These are phyloP conservation scores for Suhomyces emberorum DNA, from an alignment of 805 yeast species.

Conservation along the genomic window DNA sequence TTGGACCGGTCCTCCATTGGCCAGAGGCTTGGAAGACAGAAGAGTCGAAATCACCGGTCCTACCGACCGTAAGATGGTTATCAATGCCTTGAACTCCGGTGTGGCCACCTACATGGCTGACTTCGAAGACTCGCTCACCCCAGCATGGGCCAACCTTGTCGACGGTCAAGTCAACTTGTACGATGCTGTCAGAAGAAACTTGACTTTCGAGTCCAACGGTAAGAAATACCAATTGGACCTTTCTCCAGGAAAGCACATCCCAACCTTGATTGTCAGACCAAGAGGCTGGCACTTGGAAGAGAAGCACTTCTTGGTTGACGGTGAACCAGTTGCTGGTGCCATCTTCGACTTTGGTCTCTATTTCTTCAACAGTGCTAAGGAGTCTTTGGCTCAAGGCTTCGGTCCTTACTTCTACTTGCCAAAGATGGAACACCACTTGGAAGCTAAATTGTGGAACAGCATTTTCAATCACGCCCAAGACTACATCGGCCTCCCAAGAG, in stretches of 20 bases:
- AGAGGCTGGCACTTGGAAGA: constrained; percentile 87
- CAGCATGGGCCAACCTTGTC: constrained; percentile 77
- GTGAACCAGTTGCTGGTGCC: constrained; percentile 75
- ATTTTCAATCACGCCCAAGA: constrained; percentile 76
- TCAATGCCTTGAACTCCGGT: constrained; percentile 73
- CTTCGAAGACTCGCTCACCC: constrained; percentile 81
- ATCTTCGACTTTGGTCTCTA: constrained; percentile 76
- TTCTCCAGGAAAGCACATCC: constrained; percentile 55
- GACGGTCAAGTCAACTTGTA: constrained; percentile 79
- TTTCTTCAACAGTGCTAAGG: constrained; percentile 71
- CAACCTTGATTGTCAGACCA: constrained; percentile 80
- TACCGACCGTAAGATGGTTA: constrained; percentile 78
- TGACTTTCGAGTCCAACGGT: constrained; percentile 41
- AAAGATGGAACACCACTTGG: constrained; percentile 83
- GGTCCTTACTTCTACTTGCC: constrained; percentile 85
- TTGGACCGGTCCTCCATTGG: constrained; percentile 74
- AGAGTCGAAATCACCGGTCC: constrained; percentile 85
- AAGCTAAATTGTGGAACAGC: constrained; percentile 82
- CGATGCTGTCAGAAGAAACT: constrained; percentile 70
- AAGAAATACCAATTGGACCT: constrained; percentile 43
- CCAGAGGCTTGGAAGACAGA: constrained; percentile 70
- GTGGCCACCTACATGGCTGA: constrained; percentile 86
- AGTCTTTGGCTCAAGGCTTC: constrained; percentile 57
- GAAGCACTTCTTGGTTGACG: constrained; percentile 66
- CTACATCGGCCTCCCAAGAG: constrained; percentile 62